phyloP scores from a whole-genome alignment of 257 asterid species.

The Nicotiana otophora region DNA sequence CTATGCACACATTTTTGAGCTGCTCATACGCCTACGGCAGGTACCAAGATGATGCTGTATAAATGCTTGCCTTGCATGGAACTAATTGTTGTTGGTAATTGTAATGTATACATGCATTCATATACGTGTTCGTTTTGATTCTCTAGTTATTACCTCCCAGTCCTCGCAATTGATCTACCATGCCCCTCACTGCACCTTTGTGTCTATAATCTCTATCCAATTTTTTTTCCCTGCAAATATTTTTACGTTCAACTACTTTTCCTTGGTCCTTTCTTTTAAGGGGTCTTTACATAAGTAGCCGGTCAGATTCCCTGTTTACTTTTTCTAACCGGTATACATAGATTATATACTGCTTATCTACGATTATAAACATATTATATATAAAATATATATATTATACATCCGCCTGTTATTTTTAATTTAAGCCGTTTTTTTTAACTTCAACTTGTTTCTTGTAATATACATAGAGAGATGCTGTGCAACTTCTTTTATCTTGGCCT shows the following conservation, averaged over 20 bases:
- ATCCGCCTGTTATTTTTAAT: too few species aligned
- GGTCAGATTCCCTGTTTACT: too few species aligned
- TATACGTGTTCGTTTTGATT: background rate
- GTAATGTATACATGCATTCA: background rate
- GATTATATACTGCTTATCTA: too few species aligned
- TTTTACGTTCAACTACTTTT: background rate
- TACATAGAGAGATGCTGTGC: background rate
- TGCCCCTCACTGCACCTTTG: background rate
- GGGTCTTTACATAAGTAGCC: too few species aligned
- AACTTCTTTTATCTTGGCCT: background rate
- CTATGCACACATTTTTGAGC: slow-evolving; percentile 91
- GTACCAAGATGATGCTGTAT: slow-evolving; percentile 24
- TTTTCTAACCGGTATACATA: too few species aligned
- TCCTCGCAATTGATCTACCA: background rate
- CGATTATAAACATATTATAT: too few species aligned
- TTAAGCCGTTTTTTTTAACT: background rate
- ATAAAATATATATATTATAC: too few species aligned
- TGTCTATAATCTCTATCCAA: background rate
- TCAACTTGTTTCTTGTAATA: background rate
- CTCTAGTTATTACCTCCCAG: background rate
- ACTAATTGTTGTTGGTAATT: background rate
- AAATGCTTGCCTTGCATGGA: background rate
- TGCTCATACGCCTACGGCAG: slow-evolving; percentile 89
- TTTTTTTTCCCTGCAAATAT: background rate
- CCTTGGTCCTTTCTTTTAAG: background rate